Conservation (phyloP, 2,329 filamentous ascomycete genomes). For the Leptographium wingfieldii region DNA sequence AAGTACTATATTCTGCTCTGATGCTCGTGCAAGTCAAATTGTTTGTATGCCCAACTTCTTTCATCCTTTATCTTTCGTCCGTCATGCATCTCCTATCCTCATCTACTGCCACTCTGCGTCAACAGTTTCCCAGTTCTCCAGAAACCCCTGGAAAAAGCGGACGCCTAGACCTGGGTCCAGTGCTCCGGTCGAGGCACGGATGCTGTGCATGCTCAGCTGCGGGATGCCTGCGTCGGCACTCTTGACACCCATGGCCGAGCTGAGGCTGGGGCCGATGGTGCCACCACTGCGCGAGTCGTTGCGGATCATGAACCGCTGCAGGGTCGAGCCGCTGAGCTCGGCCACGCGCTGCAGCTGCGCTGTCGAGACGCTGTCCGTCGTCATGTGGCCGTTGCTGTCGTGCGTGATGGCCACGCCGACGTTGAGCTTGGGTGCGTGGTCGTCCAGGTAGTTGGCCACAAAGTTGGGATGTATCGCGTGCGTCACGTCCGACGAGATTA, state of each 20-base stretch:
- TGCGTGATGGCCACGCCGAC: conserved; percentile 68
- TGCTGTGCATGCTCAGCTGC: conserved; percentile 88
- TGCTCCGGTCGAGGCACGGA: conserved; percentile 76
- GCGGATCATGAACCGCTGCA: conserved; percentile 88
- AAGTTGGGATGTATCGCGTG: conserved; percentile 96
- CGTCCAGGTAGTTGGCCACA: conserved; percentile 64
- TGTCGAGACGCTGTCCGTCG: conserved; percentile 77
- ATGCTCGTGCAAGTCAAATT: no score
- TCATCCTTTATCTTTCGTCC: no score
- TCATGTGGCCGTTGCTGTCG: conserved; percentile 92
- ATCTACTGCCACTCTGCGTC: conserved; percentile 57
- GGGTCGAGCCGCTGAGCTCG: conserved; percentile 53
- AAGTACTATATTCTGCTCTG: no score
- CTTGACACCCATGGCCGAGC: conserved; percentile 64
- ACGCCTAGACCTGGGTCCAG: conserved; percentile 81
- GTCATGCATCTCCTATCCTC: not conserved
- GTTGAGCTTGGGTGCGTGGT: conserved; percentile 80
- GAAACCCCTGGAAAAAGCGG: conserved; percentile 78
- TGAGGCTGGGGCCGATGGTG: conserved; percentile 89
- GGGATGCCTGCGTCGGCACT: conserved; percentile 81
- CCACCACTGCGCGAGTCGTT: conserved; percentile 85
- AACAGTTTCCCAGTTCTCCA: conserved; percentile 74
- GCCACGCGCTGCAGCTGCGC: conserved; percentile 70
- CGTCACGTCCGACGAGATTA: conserved; percentile 84
- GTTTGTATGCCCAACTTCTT: no score